phyloP scores from a whole-genome alignment of 2,329 filamentous ascomycete species.

The Aspergillus sp. region DNA sequence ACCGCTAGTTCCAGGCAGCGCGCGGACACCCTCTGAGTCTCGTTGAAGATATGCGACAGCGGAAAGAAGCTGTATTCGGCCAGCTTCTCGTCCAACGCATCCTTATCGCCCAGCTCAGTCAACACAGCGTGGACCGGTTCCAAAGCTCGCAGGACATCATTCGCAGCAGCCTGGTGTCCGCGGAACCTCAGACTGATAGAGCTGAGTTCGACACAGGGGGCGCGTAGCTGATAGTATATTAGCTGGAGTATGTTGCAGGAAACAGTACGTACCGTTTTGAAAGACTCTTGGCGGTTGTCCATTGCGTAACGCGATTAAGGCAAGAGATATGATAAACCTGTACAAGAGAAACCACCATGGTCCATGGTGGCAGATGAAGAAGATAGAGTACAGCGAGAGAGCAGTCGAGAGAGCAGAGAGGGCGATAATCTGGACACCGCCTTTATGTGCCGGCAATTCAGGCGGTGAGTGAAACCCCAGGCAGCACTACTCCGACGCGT shows the following conservation, averaged over 20 bases:
- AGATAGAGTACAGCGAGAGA: too few species aligned
- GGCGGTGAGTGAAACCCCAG: too few species aligned
- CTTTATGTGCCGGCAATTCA: not conserved
- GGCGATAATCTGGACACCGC: not conserved
- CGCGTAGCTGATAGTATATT: slow-evolving; percentile 41
- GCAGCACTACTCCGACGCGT: too few species aligned
- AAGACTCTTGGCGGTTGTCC: slow-evolving; percentile 33
- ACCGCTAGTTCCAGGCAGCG: slow-evolving; percentile 63
- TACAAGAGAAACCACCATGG: not conserved
- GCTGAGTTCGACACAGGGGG: slow-evolving; percentile 49
- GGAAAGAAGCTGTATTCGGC: slow-evolving; percentile 96
- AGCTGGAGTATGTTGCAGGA: slow-evolving; percentile 10
- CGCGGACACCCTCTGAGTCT: slow-evolving; percentile 61
- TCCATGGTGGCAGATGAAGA: not conserved
- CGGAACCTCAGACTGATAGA: slow-evolving; percentile 45
- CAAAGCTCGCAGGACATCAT: slow-evolving; percentile 41
- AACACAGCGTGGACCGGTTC: slow-evolving; percentile 34
- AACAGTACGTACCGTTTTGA: slow-evolving; percentile 26
- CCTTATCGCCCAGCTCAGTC: slow-evolving; percentile 29
- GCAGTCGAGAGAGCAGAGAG: not conserved
- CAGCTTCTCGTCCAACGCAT: slow-evolving; percentile 63
- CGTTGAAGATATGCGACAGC: slow-evolving; percentile 73
- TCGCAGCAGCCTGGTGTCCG: slow-evolving; percentile 34
- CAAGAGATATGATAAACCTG: not conserved
- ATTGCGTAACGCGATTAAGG: slow-evolving; percentile 13